Base-by-base conservation (phyloP, 2,329 filamentous ascomycete species). In the Fusarium robinianum region DNA sequence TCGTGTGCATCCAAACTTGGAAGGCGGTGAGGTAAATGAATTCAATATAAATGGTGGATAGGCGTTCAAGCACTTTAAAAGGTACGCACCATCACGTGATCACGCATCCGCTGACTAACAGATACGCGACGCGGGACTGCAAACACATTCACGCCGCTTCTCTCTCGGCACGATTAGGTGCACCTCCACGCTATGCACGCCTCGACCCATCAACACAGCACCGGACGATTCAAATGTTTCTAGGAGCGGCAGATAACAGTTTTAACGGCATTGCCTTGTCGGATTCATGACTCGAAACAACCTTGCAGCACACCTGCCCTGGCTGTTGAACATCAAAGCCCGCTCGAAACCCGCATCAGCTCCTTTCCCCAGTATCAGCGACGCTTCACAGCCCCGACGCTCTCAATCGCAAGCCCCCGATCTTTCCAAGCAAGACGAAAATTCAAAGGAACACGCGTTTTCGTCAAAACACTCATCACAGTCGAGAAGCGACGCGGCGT, bases 231-330 rank as follows among this genome's bases (percentile, higher is more conserved):
- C 55, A 52, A 45, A 65, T 65, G 62, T 59, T 55, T 49, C 41
- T 41, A 30, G 30, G 22, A 47, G 48, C 45, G 48, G 41, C 19
- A 53, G 36, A 45, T 53, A 49, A 58, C 47, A 49, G 32, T 55
- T 46, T 37, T 46, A 52, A 51, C 54, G 58, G 53, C 46, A 53
- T 32, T 38, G 37, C 23, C 24, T 40, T 48, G 58, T 66, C 67
- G 72, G 63, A 71, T 77, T 76, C 71, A 83, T 83, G 79, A 83
- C 79, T 71, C 77, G 76, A 63, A 81, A 82, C 68, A 83, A 83
- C 62, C 72, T 83, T 48, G 64, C 67, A 57, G 73, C 78, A 61
- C 77, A 83, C 63, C 68, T 83, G 57, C 70, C 75, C 57, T 83
- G 79, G 79, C 70, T 83, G 60, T 62, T 80, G 58, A 70, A 71